Conservation (phyloP, 1,139 yeast species). For the Lodderomyces metapsilosis region DNA sequence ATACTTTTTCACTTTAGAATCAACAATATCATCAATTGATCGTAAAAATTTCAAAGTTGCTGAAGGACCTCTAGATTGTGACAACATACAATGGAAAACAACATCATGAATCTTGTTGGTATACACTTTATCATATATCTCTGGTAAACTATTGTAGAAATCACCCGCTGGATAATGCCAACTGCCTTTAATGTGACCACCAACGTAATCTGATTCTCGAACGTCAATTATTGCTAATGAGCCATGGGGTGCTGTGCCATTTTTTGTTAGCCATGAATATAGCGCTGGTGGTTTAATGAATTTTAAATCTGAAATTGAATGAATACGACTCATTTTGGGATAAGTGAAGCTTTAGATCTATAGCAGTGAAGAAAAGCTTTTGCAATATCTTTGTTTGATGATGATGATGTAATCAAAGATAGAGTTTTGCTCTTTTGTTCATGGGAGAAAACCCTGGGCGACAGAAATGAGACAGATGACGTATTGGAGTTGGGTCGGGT, state of each 20-base stretch:
- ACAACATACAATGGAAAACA: conserved; percentile 86
- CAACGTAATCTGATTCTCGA: conserved; percentile 69
- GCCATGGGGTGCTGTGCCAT: conserved; percentile 32
- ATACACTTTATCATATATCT: conserved; percentile 37
- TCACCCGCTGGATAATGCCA: conserved; percentile 60
- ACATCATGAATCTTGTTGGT: conserved; percentile 47
- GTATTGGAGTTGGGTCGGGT: no score
- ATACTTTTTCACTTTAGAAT: conserved; percentile 22
- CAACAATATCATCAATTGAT: conserved; percentile 40
- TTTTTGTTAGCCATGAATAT: conserved; percentile 43
- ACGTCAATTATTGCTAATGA: conserved; percentile 75
- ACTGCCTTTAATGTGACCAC: conserved; percentile 69
- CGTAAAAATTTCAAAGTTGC: conserved; percentile 70
- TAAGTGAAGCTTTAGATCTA: no score
- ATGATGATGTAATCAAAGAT: neutral
- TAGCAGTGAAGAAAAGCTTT: no score
- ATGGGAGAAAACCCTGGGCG: no score
- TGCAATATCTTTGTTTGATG: no score
- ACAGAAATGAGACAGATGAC: no score
- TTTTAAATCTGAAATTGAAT: conserved; percentile 32
- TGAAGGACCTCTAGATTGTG: conserved; percentile 89
- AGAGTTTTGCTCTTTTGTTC: no score
- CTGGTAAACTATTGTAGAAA: conserved; percentile 42
- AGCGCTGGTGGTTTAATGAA: conserved; percentile 46
- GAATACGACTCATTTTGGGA: conserved; percentile 17